phyloP scores from a whole-genome alignment of 129 eudicot genomes.

The Artemisia annua region DNA sequence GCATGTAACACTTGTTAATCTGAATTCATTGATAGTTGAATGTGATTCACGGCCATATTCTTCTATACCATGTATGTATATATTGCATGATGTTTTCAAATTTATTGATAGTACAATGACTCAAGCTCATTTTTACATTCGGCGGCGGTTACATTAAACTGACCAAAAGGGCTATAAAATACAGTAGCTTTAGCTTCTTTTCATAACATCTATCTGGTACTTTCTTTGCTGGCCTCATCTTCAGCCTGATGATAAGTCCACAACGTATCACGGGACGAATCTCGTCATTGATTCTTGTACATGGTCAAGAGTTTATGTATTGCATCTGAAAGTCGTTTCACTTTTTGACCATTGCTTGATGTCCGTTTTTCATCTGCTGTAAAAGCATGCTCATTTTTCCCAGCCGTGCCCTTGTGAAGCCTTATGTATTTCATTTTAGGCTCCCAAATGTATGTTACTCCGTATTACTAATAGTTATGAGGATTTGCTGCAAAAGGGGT shows the following conservation, averaged over 20 bases:
- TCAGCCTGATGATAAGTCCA: conserved; percentile 5
- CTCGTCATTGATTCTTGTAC: conserved; percentile 22
- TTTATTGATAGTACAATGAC: conserved; percentile 8
- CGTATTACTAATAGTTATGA: not conserved
- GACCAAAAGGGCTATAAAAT: not conserved
- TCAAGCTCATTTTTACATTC: not conserved
- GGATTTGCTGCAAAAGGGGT: conserved; percentile 17
- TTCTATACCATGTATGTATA: not conserved
- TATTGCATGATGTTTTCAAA: not conserved
- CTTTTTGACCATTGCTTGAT: conserved; percentile 22
- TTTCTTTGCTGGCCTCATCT: conserved; percentile 7
- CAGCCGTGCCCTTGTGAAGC: conserved; percentile 23
- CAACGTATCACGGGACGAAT: conserved; percentile 22
- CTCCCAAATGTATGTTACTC: not conserved
- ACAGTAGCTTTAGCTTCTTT: not conserved
- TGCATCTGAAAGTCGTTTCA: conserved; percentile 27
- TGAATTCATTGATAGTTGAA: too few species aligned
- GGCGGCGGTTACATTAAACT: not conserved
- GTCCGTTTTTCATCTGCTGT: not conserved
- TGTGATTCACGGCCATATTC: not conserved
- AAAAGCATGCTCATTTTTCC: conserved; percentile 11
- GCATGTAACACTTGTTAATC: not conserved
- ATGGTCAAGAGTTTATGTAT: conserved; percentile 20
- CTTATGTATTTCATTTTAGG: conserved; percentile 26
- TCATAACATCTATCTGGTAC: not conserved